Conservation (phyloP, 768 basidiomycete species). For the Tricholoma terreum region DNA sequence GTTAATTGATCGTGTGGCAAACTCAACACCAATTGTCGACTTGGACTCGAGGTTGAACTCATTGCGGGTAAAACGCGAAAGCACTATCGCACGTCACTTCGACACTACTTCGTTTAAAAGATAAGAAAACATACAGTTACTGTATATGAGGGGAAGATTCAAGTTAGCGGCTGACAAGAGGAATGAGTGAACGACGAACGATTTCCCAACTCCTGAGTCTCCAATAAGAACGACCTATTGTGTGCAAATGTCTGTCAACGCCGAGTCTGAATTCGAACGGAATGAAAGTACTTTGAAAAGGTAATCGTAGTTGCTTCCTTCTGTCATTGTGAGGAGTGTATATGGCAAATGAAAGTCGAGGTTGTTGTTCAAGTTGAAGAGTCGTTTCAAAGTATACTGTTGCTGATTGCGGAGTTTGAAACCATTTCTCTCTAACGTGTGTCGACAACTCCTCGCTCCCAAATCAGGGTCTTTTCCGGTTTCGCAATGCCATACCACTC, state of each 20-base stretch:
- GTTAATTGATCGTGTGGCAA: conserved; percentile 91
- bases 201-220: conserved; percentile 99
- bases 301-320: conserved; percentile 96
- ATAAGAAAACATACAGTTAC: conserved; percentile 54
- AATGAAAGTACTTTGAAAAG: conserved; percentile 83
- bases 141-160: conserved; percentile 23
- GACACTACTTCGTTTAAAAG: background rate
- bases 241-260: conserved; percentile 8
- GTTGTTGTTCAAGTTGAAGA: conserved; percentile 13
- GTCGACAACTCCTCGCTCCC: too few relatives aligned
- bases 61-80: conserved; percentile 98
- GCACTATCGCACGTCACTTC: conserved; percentile 54
- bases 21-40: conserved; percentile 99
- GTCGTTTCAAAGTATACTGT: background rate
- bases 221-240: conserved; percentile 94
- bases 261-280: background rate
- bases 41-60: conserved; percentile 99
- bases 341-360: conserved; percentile 20
- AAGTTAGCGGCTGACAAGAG: conserved; percentile 4
- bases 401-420: conserved; percentile 26
- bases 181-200: conserved; percentile 54
- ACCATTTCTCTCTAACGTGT: background rate
- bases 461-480: background rate
- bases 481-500: background rate
- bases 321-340: conserved; percentile 58